Base-by-base conservation (phyloP, 257 asterid genomes). In the Paulownia fortunei region DNA sequence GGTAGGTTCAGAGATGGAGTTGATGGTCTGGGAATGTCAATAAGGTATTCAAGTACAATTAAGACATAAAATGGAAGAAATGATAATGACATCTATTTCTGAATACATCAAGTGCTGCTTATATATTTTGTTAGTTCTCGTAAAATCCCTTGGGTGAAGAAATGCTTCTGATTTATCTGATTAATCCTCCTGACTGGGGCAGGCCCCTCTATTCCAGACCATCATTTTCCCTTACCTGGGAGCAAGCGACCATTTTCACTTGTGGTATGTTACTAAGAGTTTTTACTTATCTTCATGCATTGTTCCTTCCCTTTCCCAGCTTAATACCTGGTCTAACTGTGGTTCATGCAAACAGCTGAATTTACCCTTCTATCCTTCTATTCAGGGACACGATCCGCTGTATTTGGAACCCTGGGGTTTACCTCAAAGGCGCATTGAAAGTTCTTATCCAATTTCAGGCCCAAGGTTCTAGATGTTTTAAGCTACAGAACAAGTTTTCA, bases 161-260 rank as follows among this genome's bases (percentile, higher is more conserved):
- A 16, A 16, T 76, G 6, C 19, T 65, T 52, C 2, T 47, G 36
- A 60, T 76, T 69, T 44, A 18, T 62, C 18, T 34, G 44, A 49
- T 62, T 79, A 58, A 81, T 52, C 73, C 71, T 62, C 41, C 62
- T 44, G 13, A 12, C 69, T 23, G 7, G 3, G 59, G 44, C 82
- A 89, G 88, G 82, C 59, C 63, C 79, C 78, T 60, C 72, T 68
- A 60, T 51, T 62, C 69, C 78, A 26, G 75, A 70, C 21, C 59
- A 63, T 72, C 87, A 46, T 58, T 69, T 82, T 32, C 78, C 82
- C 5, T 19, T 41, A 39, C 70, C 72, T 64, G 86, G 86, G 78
- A 79, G 79, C 79, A 78, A 80, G 81, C 82, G 84, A n/a, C 83
- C 87, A 27, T 74, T 75, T 74, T 76, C 87, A 54, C 70, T 79